A percentile compares a stretch with the other conserved stretches of the same genome.
Evolutionary conservation across 2,329 filamentous ascomycete genomes (phyloP).

Genomic region (Sarocladium brachiariae): DNA sequence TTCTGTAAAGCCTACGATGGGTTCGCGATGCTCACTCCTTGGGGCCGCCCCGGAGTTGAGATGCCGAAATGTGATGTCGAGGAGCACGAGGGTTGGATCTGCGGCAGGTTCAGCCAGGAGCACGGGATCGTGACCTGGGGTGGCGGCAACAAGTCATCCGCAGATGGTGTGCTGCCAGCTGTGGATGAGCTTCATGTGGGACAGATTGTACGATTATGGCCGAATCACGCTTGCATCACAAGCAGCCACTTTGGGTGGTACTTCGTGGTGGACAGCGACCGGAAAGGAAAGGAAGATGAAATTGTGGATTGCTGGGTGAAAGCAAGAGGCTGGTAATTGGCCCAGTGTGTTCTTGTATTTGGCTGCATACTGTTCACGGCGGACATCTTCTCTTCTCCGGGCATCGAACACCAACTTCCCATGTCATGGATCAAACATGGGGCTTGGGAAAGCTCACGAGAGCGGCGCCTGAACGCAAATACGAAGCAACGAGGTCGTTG

Average conservation of each 20-base stretch:
- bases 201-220: slow-evolving; percentile 64
- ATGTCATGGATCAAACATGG: too few species aligned
- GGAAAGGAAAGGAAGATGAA: slow-evolving; percentile 45
- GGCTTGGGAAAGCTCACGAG: too few species aligned
- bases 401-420: too few species aligned
- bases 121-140: slow-evolving; percentile 64
- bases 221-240: slow-evolving; percentile 76
- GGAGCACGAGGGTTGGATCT: slow-evolving; percentile 53
- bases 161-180: neutral
- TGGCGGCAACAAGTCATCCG: slow-evolving; percentile 13
- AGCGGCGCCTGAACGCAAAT: too few species aligned
- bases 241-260: slow-evolving; percentile 67
- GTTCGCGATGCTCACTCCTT: slow-evolving; percentile 63
- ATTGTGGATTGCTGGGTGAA: slow-evolving; percentile 66
- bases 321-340: slow-evolving; percentile 19
- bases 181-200: slow-evolving; percentile 38
- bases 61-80: slow-evolving; percentile 23
- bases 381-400: too few species aligned
- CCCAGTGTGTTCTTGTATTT: neutral
- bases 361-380: too few species aligned
- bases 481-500: too few species aligned
- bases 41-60: slow-evolving; percentile 31
- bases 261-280: slow-evolving; percentile 61
- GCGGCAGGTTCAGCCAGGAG: slow-evolving; percentile 69
- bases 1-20: slow-evolving; percentile 65